A percentile compares a stretch with the other conserved stretches of the same genome.
Conservation (phyloP, 306 rosid genomes). For the Vigna radiata region DNA sequence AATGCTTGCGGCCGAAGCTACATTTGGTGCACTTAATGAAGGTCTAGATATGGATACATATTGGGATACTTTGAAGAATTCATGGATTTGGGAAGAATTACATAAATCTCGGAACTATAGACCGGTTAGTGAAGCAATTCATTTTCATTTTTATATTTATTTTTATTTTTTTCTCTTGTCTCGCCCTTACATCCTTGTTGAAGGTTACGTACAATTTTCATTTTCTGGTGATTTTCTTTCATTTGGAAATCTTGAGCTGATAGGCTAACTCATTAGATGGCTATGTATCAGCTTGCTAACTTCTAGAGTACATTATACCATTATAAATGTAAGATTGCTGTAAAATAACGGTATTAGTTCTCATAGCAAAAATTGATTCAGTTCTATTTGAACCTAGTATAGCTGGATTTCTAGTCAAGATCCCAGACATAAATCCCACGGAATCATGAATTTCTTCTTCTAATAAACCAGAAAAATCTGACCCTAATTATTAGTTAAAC, state of each 20-base stretch:
- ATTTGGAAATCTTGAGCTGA: slow-evolving; percentile 26
- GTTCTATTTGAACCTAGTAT: not conserved
- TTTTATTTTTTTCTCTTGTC: not conserved
- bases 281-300: slow-evolving; percentile 10
- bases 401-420: not conserved
- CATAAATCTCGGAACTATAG: slow-evolving; percentile 75
- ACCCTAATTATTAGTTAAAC: not conserved
- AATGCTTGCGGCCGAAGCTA: slow-evolving; percentile 95
- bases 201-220: not conserved
- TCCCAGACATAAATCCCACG: not conserved
- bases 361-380: not conserved
- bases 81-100: slow-evolving; percentile 98
- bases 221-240: slow-evolving; percentile 30
- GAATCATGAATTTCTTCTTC: not conserved
- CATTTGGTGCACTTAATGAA: slow-evolving; percentile 65
- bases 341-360: not conserved
- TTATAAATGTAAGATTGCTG: slow-evolving; percentile 12
- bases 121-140: slow-evolving; percentile 67
- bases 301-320: slow-evolving; percentile 10
- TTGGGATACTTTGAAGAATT: slow-evolving; percentile 79
- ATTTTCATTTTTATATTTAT: slow-evolving; percentile 21
- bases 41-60: slow-evolving; percentile 71
- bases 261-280: slow-evolving; percentile 30
- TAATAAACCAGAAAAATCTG: no score
- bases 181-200: not conserved